These are phyloP conservation scores for Globisporangium barbulae DNA, from an alignment of 352 stramenopile species.

Conservation along the genomic window DNA sequence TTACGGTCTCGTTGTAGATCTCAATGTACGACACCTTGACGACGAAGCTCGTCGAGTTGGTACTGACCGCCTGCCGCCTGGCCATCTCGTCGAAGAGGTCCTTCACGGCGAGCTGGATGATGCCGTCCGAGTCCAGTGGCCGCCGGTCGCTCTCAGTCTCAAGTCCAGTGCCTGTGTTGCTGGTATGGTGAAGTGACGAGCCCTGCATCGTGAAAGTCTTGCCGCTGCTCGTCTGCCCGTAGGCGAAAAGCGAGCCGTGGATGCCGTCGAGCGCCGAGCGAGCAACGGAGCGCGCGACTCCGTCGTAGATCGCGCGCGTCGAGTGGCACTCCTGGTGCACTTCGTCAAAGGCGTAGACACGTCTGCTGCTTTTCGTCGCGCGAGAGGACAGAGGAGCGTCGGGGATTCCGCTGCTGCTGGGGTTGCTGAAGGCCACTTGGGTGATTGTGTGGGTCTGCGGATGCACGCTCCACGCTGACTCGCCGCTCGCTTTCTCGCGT, in stretches of 20 bases:
- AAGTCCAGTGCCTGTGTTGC: background rate
- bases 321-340: constrained; percentile 44
- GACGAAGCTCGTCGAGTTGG: background rate
- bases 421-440: background rate
- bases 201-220: constrained; percentile 53
- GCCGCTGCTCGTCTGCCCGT: constrained; percentile 39
- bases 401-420: background rate
- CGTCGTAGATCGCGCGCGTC: constrained; percentile 23
- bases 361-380: background rate
- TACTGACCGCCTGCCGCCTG: background rate
- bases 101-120: constrained; percentile 6
- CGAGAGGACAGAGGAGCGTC: background rate
- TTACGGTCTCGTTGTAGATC: constrained; percentile 96
- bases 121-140: constrained; percentile 1
- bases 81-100: constrained; percentile 10
- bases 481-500: background rate
- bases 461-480: constrained; percentile 2
- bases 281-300: constrained; percentile 11
- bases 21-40: constrained; percentile 10
- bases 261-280: constrained; percentile 11
- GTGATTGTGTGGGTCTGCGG: constrained; percentile 7
- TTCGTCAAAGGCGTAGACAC: constrained; percentile 48
- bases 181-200: constrained; percentile 11
- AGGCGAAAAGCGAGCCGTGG: constrained; percentile 43
- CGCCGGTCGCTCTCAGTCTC: background rate